phyloP scores from a whole-genome alignment of 768 basidiomycete genomes.

The Sporobolomyces pararoseus region DNA sequence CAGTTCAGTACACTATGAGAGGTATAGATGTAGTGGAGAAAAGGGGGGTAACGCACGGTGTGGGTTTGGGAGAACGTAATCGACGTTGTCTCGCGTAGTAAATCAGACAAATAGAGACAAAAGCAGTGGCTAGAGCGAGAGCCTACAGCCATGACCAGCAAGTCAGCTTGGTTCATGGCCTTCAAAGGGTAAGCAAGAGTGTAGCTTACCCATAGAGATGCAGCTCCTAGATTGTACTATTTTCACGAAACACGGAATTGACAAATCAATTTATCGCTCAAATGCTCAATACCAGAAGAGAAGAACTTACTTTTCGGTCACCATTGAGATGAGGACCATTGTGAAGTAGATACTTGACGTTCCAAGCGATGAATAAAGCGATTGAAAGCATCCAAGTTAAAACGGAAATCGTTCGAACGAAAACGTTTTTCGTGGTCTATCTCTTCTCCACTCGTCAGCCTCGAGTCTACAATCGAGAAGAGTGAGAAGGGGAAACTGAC shows the following conservation, averaged over 20 bases:
- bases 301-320: neutral
- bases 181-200: no score
- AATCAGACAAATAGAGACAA: neutral
- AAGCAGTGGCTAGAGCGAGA: neutral
- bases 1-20: neutral
- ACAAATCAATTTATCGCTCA: neutral
- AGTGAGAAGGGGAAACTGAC: neutral
- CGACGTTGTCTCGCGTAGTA: constrained; percentile 8
- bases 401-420: constrained; percentile 1
- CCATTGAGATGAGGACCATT: constrained; percentile 19
- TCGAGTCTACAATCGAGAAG: neutral
- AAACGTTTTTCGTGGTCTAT: constrained; percentile 1
- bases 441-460: neutral
- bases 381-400: constrained; percentile 2
- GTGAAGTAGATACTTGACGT: constrained; percentile 19
- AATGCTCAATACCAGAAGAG: neutral
- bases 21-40: neutral
- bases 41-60: neutral
- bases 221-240: constrained; percentile 9
- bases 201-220: neutral
- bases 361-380: constrained; percentile 9
- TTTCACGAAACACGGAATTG: neutral
- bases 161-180: no score
- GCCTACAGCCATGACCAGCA: neutral
- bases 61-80: neutral